phyloP scores from a whole-genome alignment of 768 basidiomycete species.

The Boletellus ananas region DNA sequence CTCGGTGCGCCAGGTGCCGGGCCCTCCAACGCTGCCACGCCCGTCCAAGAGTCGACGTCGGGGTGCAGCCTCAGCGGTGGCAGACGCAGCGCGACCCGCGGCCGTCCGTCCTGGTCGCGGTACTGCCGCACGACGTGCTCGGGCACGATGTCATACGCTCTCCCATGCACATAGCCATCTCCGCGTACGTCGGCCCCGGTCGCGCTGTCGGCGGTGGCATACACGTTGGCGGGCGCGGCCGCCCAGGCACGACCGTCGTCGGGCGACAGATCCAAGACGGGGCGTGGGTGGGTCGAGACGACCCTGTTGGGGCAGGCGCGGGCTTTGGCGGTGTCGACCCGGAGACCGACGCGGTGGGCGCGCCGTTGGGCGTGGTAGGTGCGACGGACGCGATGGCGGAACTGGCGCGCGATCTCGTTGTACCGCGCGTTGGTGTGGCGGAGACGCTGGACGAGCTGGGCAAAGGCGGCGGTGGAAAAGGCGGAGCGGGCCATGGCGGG shows the following conservation, averaged over 20 bases:
- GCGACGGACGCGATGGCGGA: conserved; percentile 35
- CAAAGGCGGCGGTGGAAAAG: conserved; percentile 29
- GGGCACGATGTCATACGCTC: conserved; percentile 1
- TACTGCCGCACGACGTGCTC: conserved; percentile 1
- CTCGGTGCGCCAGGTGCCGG: conserved; percentile 25
- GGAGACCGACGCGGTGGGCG: conserved; percentile 42
- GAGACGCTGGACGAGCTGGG: conserved; percentile 40
- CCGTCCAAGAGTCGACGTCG: background rate
- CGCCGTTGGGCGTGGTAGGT: conserved; percentile 47
- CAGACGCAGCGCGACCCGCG: conserved; percentile 4
- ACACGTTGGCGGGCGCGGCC: background rate
- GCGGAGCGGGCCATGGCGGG: conserved; percentile 21
- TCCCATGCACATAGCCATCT: conserved; percentile 8
- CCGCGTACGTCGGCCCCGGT: background rate
- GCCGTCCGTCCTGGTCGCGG: background rate
- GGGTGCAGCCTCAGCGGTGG: conserved; percentile 11
- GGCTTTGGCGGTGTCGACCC: conserved; percentile 42
- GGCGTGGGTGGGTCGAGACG: conserved; percentile 30
- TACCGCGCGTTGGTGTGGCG: conserved; percentile 44
- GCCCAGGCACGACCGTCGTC: conserved; percentile 17
- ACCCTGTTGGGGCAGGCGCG: conserved; percentile 34
- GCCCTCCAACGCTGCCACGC: background rate
- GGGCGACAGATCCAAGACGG: conserved; percentile 25
- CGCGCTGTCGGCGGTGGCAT: background rate
- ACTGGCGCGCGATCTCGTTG: conserved; percentile 35